Base-by-base conservation (phyloP, 2,329 filamentous ascomycete genomes). In the Ophiostoma piceae region DNA sequence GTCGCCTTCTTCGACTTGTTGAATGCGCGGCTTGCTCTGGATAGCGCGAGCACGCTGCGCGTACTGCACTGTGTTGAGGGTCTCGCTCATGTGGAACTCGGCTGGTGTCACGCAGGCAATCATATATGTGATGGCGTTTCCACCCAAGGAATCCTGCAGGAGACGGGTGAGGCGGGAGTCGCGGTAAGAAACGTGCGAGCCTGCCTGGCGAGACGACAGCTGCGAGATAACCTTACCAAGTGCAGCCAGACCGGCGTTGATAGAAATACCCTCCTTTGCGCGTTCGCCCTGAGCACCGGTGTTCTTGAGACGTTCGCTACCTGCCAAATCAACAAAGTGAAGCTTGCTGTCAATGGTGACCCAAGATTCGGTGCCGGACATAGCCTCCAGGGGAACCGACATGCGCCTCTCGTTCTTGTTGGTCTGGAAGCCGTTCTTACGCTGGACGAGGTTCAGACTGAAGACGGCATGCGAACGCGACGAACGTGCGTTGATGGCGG, bases 91-190 rank as follows among this genome's bases (percentile, higher is more conserved):
- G 78, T 99, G 95, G 77, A 99, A 99, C 78, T 97, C 94, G 16
- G 94, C 92, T 0, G 94, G 94, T 0, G 94, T 99, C 39, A 99
- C 94, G 80, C 95, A 99, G 9, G 95, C 95, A 80, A 99, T 95
- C 95, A 99, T 98, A 81, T 98, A 99, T 0, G 95, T 99, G 77
- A 97, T 96, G 47, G 95, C 95, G 77, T 96, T 98, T 4, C 95
- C 95, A 70, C 95, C 95, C 5, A 99, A 84, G 0, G 95, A 99
- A 79, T 99, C 95, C 82, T 99, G 95, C 22, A 99, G 86, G 32
- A 99, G 84, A 71, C 95, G 90, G 12, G 95, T 99, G 75, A 99
- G 88, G 78, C 93, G 94, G n/a, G 95, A 98, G 80, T 99, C 95
- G 73, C 95, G 92, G 78, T 99, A 99, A 1, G 95, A 99, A 70